Conservation (phyloP, 2,329 filamentous ascomycete genomes). For the Colletotrichum noveboracense region DNA sequence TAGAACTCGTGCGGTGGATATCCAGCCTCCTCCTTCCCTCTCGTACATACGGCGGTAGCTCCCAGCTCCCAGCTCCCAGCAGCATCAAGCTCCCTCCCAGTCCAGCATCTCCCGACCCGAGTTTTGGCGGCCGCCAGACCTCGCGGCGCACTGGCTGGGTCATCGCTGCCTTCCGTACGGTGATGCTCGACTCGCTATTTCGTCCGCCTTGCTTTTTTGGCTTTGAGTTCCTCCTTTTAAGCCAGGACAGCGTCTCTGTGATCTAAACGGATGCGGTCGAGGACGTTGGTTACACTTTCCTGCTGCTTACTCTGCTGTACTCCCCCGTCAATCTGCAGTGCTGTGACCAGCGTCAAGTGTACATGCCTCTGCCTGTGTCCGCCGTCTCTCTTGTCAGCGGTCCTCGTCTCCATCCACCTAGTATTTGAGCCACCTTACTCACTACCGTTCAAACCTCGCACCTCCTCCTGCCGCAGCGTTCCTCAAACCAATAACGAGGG, state of each 20-base stretch:
- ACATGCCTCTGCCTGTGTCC: not conserved
- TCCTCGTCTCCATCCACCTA: not conserved
- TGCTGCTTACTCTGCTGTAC: not conserved
- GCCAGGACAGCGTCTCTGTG: not conserved
- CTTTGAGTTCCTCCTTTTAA: not conserved
- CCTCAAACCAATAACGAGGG: not conserved
- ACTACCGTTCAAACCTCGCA: not conserved
- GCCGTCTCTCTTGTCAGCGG: not conserved
- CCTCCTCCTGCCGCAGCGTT: not conserved
- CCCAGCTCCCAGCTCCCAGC: not conserved
- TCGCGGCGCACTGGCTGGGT: not conserved
- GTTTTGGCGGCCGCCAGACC: not conserved
- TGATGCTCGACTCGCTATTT: not conserved
- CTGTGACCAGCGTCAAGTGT: not conserved
- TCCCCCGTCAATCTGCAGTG: not conserved
- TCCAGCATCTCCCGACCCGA: not conserved
- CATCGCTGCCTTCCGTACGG: not conserved
- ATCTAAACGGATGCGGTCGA: not conserved
- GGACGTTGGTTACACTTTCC: not conserved
- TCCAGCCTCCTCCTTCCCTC: not conserved
- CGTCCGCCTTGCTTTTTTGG: not conserved
- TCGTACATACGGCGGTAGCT: not conserved
- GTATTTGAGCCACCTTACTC: not conserved
- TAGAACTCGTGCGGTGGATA: not conserved
- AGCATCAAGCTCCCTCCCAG: not conserved